A percentile compares a stretch with the other conserved stretches of the same genome.
phyloP scores from a whole-genome alignment of 306 rosid genomes.

The Trifolium subterraneum region DNA sequence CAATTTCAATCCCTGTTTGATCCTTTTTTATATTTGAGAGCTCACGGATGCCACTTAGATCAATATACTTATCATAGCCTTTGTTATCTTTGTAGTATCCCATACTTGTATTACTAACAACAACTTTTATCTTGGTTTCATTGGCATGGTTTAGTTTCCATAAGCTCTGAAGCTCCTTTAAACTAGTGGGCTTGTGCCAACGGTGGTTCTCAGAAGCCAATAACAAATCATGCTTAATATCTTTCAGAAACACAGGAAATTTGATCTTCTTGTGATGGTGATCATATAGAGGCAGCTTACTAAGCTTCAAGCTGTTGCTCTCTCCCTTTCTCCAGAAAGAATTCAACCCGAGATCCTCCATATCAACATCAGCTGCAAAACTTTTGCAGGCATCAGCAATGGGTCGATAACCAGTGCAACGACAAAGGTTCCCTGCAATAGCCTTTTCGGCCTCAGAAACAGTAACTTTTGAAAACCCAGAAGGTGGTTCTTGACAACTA shows the following conservation, averaged over 20 bases:
- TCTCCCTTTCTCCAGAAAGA: conserved; percentile 79
- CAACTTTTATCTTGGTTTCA: conserved; percentile 49
- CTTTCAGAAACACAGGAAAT: conserved; percentile 73
- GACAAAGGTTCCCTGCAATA: conserved; percentile 86
- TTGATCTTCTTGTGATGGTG: conserved; percentile 29
- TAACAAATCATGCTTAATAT: conserved; percentile 45
- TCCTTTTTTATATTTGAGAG: conserved; percentile 61
- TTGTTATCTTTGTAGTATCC: conserved; percentile 75
- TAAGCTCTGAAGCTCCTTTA: conserved; percentile 61
- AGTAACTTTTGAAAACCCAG: conserved; percentile 75
- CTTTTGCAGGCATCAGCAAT: conserved; percentile 96
- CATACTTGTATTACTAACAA: conserved; percentile 78
- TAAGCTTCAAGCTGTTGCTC: conserved; percentile 48
- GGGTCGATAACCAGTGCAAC: conserved; percentile 92
- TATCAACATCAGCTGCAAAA: conserved; percentile 81
- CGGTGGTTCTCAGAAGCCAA: conserved; percentile 51
- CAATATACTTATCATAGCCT: conserved; percentile 59
- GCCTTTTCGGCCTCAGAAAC: conserved; percentile 78
- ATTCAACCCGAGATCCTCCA: conserved; percentile 90
- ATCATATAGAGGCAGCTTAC: conserved; percentile 58
- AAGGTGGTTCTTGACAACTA: conserved; percentile 56
- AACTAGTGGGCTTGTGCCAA: conserved; percentile 67
- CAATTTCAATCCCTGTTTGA: conserved; percentile 68
- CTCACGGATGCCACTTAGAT: conserved; percentile 64
- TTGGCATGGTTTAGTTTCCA: conserved; percentile 32